phyloP scores from a whole-genome alignment of 2,329 filamentous ascomycete genomes.

The Beauveria sp. region DNA sequence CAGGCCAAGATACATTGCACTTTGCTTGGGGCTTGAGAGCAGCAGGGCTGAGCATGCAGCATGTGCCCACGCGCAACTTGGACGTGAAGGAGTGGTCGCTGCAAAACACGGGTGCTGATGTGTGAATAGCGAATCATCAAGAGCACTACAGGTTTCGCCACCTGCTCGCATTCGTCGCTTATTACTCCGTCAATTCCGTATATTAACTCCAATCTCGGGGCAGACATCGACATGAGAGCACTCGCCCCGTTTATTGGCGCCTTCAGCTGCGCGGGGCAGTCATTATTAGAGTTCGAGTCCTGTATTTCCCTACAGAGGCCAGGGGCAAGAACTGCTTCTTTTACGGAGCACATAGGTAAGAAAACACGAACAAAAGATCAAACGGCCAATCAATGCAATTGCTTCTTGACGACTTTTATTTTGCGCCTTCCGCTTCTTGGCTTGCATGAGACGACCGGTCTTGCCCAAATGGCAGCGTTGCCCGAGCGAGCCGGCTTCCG shows the following conservation, averaged over 20 bases:
- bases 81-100: not conserved
- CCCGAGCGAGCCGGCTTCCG: not conserved
- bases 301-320: no score
- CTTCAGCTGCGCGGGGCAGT: conserved; percentile 1
- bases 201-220: not conserved
- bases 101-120: not conserved
- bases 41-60: not conserved
- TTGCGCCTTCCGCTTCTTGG: not conserved
- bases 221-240: not conserved
- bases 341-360: no score
- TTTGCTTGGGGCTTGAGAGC: not conserved
- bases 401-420: not conserved
- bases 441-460: not conserved
- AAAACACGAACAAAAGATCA: not conserved
- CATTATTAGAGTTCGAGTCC: not conserved
- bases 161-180: not conserved
- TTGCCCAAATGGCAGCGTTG: not conserved
- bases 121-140: not conserved
- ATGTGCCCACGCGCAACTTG: not conserved
- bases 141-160: not conserved
- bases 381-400: not conserved
- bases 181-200: not conserved
- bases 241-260: no score
- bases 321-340: no score
- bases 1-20: not conserved